Base-by-base conservation (phyloP, 2,329 filamentous ascomycete species). In the Sclerotinia subarctica region DNA sequence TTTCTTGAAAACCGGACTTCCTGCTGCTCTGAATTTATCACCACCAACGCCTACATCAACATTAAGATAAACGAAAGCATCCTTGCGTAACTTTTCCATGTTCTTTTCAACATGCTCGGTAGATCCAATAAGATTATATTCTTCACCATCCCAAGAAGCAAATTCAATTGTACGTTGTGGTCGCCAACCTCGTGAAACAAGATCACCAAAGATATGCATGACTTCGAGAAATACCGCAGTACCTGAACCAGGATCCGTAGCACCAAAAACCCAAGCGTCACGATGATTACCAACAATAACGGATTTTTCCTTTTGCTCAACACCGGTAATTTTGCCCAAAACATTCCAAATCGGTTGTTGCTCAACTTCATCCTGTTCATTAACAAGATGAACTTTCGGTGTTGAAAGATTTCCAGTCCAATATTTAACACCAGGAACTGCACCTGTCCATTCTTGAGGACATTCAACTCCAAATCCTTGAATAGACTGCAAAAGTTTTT, bases 161-260 rank as follows among this genome's bases (percentile, higher is more conserved):
- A 99, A 98, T 78, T 96, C 91, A 72, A 99, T 96, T 4, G 93
- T 96, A n/a, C 95, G 90, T 21, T 96, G 83, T 1, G 95, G 95
- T 35, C 91, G 86, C 95, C 95, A 99, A 65, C 94, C 94, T 68
- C 88, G 86, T 21, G 83, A 79, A 29, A 89, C 83, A 21, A 98
- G 85, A 71, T 92, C 88, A 52, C 93, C 93, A 74, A 99, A 92
- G 60, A 97, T 88, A 56, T 91, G 88, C 29, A 91, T 89, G 68
- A 98, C 84, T 80, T 99, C 95, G 66, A 98, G 85, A 84, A 99
- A 90, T 52, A 98, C 85, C 6, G 94, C 94, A 0, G 93, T 96
- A 38, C 94, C 95, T 66, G 91, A 91, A 72, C 93, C 92, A 1
- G 95, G 91, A 75, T 95, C 92, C 0, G 88, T 88, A 35, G 93